Evolutionary conservation across 192 early-diverging fungal species (phyloP), one percentile per base, ranked within the genome.

Genomic region (Chytriomyces sp.): DNA sequence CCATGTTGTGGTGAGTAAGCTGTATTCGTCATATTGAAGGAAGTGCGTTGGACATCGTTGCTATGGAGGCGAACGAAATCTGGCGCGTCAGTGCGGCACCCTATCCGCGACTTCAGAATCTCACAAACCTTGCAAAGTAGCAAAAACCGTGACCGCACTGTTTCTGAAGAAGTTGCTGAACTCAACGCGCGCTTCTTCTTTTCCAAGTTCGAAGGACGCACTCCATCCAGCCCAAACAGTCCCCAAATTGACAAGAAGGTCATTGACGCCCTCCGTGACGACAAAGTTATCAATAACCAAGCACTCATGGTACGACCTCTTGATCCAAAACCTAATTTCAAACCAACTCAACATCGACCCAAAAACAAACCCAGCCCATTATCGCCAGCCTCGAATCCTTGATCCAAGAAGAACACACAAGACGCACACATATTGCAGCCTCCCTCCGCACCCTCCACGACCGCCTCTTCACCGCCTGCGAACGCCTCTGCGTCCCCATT

Each of bases 281-380:
- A 70, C 22, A 57, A 59, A 39, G 57, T 70, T 14, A 31, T 59
- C 56, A 59, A 70, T 30, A 56, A 70, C 54, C 14, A 39, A 36
- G 31, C 68, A n/a, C 37, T 70, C 19, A 22, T 70, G 34, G 68
- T 70, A 40, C 12, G 54, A 37, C 36, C 40, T 17, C 5, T 28
- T 19, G 17, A 2, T 0, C 2, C 49, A 17, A 17, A 28, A 12
- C 7, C 31, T 19, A 25, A 17, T 52, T 49, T 26, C 2, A 26
- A 5, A 19, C 8, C 17, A 0, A 66, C 31, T 30, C 8, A 66
- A 52, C 3, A 0, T 0, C 19, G 7, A 17, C 5, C n/a, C 2
- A 26, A 26, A 19, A 66, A 17, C 32, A 31, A 62, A 28, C 30
- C 0, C 49, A 73, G 73, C 73, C 73, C 8, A 75, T 75, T 33